These are phyloP conservation scores for Elaeagnus macrophylla DNA, from an alignment of 306 rosid genomes.

Conservation along the genomic window DNA sequence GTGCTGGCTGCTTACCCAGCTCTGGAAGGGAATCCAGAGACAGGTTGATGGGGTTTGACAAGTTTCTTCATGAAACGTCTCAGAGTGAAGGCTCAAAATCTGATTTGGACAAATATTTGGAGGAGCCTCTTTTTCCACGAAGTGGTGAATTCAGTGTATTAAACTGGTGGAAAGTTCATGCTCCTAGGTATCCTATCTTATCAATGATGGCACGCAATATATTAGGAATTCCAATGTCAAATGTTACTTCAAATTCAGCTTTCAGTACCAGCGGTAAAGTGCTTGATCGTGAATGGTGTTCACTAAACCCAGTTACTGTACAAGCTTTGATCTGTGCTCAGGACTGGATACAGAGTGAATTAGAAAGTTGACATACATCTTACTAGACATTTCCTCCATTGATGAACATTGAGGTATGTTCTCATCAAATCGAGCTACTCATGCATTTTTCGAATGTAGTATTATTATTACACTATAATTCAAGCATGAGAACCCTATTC, in stretches of 20 bases:
- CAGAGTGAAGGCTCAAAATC: slow-evolving; percentile 69
- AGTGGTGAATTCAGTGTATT: slow-evolving; percentile 65
- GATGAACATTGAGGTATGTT: no score
- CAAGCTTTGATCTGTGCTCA: slow-evolving; percentile 91
- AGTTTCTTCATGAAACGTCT: slow-evolving; percentile 74
- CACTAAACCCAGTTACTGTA: slow-evolving; percentile 52
- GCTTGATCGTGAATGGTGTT: slow-evolving; percentile 73
- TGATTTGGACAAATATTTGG: slow-evolving; percentile 85
- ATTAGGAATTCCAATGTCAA: slow-evolving; percentile 76
- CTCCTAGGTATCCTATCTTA: slow-evolving; percentile 86
- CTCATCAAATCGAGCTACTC: no score
- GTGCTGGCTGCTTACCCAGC: slow-evolving; percentile 40
- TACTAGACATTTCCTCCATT: neutral
- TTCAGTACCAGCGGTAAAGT: slow-evolving; percentile 45
- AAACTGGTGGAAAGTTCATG: slow-evolving; percentile 98
- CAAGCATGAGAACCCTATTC: no score
- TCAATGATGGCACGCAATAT: slow-evolving; percentile 97
- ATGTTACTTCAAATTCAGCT: slow-evolving; percentile 51
- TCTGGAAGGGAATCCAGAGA: slow-evolving; percentile 64
- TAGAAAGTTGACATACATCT: slow-evolving; percentile 43
- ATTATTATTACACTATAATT: no score
- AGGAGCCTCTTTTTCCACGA: slow-evolving; percentile 92
- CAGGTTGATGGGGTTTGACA: slow-evolving; percentile 89
- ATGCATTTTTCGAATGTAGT: no score
- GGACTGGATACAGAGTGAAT: slow-evolving; percentile 92